phyloP scores from a whole-genome alignment of 257 asterid genomes.

The Ocimum tenuiflorum region DNA sequence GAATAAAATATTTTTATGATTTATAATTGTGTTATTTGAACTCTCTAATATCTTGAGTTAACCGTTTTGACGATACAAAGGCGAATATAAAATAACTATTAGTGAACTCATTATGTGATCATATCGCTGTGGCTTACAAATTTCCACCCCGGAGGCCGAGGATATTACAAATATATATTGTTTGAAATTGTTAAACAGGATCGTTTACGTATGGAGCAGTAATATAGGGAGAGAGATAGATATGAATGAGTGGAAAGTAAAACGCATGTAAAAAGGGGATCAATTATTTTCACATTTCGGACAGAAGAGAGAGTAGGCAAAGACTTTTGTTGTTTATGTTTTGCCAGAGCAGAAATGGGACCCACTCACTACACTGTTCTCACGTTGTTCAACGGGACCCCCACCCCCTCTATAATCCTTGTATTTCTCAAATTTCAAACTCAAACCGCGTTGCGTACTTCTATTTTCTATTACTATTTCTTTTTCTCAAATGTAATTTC shows the following conservation, averaged over 20 bases:
- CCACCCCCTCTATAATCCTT: not conserved
- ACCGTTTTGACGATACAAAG: too few species aligned
- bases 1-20: too few species aligned
- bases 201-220: too few species aligned
- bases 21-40: too few species aligned
- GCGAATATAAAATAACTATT: too few species aligned
- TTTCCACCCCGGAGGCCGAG: too few species aligned
- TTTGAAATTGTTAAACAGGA: too few species aligned
- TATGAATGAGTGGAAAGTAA: not conserved
- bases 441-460: slow-evolving; percentile 23
- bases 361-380: slow-evolving; percentile 12
- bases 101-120: too few species aligned
- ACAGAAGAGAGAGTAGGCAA: not conserved
- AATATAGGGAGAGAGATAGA: too few species aligned
- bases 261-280: not conserved
- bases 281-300: slow-evolving; percentile 7
- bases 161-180: too few species aligned
- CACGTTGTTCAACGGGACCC: slow-evolving; percentile 1
- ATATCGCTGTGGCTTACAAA: too few species aligned
- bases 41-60: too few species aligned
- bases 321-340: slow-evolving; percentile 13
- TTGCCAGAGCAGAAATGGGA: slow-evolving; percentile 16
- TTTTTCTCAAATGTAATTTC: not conserved
- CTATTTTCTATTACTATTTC: not conserved
- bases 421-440: slow-evolving; percentile 1